Evolutionary conservation across 1,284 basidiomycete species (phyloP).

Genomic region (Phylloboletellus chloephorus): DNA sequence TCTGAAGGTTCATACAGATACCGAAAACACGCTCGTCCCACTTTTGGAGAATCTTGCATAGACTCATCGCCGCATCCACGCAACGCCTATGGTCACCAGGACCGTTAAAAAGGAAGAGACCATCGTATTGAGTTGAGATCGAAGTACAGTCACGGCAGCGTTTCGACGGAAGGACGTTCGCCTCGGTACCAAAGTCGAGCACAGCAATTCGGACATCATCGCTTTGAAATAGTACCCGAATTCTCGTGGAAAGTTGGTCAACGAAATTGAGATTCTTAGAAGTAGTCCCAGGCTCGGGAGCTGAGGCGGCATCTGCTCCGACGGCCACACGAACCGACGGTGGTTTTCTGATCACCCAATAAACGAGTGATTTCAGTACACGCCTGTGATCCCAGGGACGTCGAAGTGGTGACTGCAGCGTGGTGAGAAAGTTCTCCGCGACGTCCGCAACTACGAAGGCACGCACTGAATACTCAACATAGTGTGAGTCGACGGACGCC

Average conservation of each 20-base stretch:
- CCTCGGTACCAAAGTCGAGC: constrained; percentile 96
- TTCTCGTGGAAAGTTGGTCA: constrained; percentile 84
- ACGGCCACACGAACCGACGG: constrained; percentile 88
- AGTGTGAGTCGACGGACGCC: constrained; percentile 68
- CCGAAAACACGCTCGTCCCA: constrained; percentile 96
- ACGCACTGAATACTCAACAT: constrained; percentile 89
- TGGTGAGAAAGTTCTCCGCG: constrained; percentile 95
- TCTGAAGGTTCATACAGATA: constrained; percentile 98
- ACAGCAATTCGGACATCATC: constrained; percentile 92
- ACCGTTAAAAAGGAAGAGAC: constrained; percentile 94
- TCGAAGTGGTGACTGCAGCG: constrained; percentile 83
- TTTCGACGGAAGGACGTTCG: constrained; percentile 92
- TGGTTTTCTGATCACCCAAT: constrained; percentile 95
- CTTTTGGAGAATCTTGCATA: constrained; percentile 77
- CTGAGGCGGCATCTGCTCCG: constrained; percentile 68
- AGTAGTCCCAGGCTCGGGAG: constrained; percentile 55
- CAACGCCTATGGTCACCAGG: constrained; percentile 93
- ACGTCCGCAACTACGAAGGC: constrained; percentile 94
- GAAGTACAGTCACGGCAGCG: constrained; percentile 90
- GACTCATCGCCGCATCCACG: constrained; percentile 77
- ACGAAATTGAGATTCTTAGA: constrained; percentile 86
- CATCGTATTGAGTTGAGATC: constrained; percentile 95
- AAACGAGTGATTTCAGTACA: constrained; percentile 93
- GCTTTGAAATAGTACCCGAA: constrained; percentile 82
- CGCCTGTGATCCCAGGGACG: constrained; percentile 92